Percentiles rank a stretch among this genome's conserved stretches.
Evolutionary conservation across 1,284 basidiomycete species (phyloP).

Genomic region (Peniophora sp.): DNA sequence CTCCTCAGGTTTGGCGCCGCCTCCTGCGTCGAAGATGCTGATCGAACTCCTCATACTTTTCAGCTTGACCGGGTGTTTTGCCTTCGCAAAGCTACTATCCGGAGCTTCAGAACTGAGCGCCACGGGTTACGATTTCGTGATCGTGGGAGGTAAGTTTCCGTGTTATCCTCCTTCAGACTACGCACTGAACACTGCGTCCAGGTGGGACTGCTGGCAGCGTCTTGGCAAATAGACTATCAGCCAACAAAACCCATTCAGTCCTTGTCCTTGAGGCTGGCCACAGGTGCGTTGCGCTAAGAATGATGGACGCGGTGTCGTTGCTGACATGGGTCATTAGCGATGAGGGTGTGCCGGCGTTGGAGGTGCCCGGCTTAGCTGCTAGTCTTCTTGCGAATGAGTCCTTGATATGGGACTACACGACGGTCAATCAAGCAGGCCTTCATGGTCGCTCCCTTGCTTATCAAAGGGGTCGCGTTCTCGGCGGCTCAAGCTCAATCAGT

Average conservation of each 20-base stretch:
- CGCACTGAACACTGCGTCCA: not conserved
- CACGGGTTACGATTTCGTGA: not conserved
- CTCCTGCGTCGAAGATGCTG: no score
- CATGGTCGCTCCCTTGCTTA: not conserved
- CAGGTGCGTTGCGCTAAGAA: not conserved
- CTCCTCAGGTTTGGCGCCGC: no score
- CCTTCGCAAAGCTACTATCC: no score
- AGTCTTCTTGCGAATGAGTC: not conserved
- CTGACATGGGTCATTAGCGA: not conserved
- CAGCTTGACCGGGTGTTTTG: no score
- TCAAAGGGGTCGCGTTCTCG: not conserved
- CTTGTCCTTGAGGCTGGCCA: not conserved
- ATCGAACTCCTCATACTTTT: no score
- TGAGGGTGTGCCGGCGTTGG: not conserved
- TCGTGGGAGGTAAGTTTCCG: not conserved
- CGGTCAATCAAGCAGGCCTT: not conserved
- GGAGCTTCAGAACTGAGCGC: no score
- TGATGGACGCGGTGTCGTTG: not conserved
- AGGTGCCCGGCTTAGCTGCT: not conserved
- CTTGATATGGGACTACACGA: constrained; percentile 1
- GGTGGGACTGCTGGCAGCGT: not conserved
- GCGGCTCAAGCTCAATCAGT: not conserved
- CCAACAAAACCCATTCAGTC: not conserved
- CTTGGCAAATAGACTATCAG: not conserved
- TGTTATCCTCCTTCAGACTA: no score